These are phyloP conservation scores for Basidiobolus heterosporus DNA, from an alignment of 371 early-diverging fungal species.

Conservation along the genomic window DNA sequence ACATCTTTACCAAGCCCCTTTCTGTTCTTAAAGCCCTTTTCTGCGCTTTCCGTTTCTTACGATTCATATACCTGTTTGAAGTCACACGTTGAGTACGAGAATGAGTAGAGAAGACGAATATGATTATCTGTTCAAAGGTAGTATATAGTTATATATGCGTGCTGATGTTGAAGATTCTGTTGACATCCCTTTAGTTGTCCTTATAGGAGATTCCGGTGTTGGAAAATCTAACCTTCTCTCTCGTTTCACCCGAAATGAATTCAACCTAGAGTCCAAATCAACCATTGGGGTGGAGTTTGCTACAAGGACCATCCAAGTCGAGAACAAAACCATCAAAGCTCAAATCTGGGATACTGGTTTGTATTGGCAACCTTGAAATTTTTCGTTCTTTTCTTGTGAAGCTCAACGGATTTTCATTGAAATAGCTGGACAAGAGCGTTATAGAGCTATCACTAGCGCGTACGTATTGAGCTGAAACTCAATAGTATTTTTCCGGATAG, in stretches of 20 bases:
- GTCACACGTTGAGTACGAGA: too few species aligned
- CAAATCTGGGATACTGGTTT: slow-evolving; percentile 98
- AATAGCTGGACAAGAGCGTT: slow-evolving; percentile 77
- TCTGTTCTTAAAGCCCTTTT: too few species aligned
- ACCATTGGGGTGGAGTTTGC: slow-evolving; percentile 99
- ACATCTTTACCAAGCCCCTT: too few species aligned
- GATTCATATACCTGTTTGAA: too few species aligned
- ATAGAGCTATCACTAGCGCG: slow-evolving; percentile 79
- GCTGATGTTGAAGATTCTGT: neutral
- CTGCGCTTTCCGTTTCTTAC: too few species aligned
- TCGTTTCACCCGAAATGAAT: slow-evolving; percentile 94
- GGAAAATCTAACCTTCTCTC: slow-evolving; percentile 98
- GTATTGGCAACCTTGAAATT: slow-evolving; percentile 2
- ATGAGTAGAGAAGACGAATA: slow-evolving; percentile 91
- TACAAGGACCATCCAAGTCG: slow-evolving; percentile 91
- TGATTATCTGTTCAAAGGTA: slow-evolving; percentile 89
- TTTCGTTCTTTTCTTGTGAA: neutral
- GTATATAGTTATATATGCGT: neutral
- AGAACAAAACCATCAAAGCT: slow-evolving; percentile 93
- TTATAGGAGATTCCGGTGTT: slow-evolving; percentile 99
- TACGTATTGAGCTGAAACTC: slow-evolving; percentile 36
- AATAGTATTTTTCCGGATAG: too few species aligned
- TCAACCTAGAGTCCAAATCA: slow-evolving; percentile 92
- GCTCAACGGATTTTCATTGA: neutral
- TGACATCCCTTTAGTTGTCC: slow-evolving; percentile 53